Evolutionary conservation across 768 basidiomycete species (phyloP), one percentile per base, ranked within the genome.

Genomic region (Gyrodon lividus): DNA sequence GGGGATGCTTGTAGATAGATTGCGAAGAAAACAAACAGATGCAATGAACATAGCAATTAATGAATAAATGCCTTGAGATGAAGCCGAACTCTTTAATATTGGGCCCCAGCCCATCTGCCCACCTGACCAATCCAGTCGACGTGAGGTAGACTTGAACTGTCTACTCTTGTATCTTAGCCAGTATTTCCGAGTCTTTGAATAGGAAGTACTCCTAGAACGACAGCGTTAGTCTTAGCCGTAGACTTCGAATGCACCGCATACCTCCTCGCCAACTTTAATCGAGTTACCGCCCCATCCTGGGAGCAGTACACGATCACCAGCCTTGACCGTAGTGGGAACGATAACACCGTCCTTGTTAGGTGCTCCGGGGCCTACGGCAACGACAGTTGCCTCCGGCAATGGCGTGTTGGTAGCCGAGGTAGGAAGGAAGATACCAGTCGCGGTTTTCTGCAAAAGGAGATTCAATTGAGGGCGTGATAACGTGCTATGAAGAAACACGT

Each of bases 211-310:
- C 96, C 94, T 98, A 61, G 17, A 26, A 30, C 33, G 47, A 35
- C 54, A 12, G 39, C 31, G 12, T 31, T 12, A 31, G 31, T 9
- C 22, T 34, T 54, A 19, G 6, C 12, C 33, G 44, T 7, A 6
- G 28, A 4, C 5, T 14, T 7, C 7, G 38, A 16, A 38, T 26
- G 19, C 16, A 33, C 20, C 4, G 79, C 88, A 53, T 63, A 93
- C 96, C 69, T 98, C 95, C 22, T 98, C 97, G 35, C 94, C 95
- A 43, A 98, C 83, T 74, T 99, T 99, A 72, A 99, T 93, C 14
- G 90, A 69, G 65, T 86, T 94, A 10, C 97, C 97, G 46, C 97
- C 97, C 91, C 96, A 99, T 5, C 91, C 92, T 12, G 97, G 96
- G 4, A 99, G 76, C 46, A 99, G 77, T 14, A 98, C 95, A 9